Conservation (phyloP, 1,139 yeast genomes). For the Meyerozyma sp. region DNA sequence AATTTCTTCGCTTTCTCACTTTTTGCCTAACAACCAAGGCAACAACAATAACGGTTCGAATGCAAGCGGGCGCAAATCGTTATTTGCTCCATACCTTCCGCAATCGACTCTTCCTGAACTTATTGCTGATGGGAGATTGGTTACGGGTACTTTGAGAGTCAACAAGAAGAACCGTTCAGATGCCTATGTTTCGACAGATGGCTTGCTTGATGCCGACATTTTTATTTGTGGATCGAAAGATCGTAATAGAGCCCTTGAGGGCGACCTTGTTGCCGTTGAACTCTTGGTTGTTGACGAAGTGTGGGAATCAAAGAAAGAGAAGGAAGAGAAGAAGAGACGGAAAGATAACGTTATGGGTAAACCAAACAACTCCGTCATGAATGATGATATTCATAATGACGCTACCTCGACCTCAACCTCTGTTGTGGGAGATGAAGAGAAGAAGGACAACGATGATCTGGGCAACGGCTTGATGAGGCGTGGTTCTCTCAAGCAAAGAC, state of each 20-base stretch:
- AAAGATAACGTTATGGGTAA: slow-evolving; percentile 54
- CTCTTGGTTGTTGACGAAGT: slow-evolving; percentile 93
- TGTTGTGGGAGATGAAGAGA: slow-evolving; percentile 17
- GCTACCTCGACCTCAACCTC: slow-evolving; percentile 46
- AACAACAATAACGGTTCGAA: slow-evolving; percentile 26
- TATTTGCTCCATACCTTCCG: slow-evolving; percentile 94
- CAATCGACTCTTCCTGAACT: slow-evolving; percentile 89
- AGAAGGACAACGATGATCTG: slow-evolving; percentile 9
- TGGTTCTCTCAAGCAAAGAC: slow-evolving; percentile 91
- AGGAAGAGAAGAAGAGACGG: slow-evolving; percentile 94
- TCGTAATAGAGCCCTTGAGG: slow-evolving; percentile 94
- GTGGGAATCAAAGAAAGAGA: slow-evolving; percentile 94
- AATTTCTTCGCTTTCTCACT: slow-evolving; percentile 51
- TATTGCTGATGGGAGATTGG: slow-evolving; percentile 84
- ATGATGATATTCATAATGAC: slow-evolving; percentile 66
- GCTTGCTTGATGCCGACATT: slow-evolving; percentile 90
- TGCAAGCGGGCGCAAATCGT: slow-evolving; percentile 56
- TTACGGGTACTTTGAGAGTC: slow-evolving; percentile 87
- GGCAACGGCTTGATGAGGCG: slow-evolving; percentile 58
- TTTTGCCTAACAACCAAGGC: slow-evolving; percentile 25
- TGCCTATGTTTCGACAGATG: slow-evolving; percentile 96
- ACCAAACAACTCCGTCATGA: slow-evolving; percentile 34
- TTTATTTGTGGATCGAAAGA: slow-evolving; percentile 99
- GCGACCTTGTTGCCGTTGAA: slow-evolving; percentile 94
- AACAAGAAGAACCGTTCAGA: slow-evolving; percentile 95